Base-by-base conservation (phyloP, 2,329 filamentous ascomycete species). In the Alternaria novae-zelandiae region DNA sequence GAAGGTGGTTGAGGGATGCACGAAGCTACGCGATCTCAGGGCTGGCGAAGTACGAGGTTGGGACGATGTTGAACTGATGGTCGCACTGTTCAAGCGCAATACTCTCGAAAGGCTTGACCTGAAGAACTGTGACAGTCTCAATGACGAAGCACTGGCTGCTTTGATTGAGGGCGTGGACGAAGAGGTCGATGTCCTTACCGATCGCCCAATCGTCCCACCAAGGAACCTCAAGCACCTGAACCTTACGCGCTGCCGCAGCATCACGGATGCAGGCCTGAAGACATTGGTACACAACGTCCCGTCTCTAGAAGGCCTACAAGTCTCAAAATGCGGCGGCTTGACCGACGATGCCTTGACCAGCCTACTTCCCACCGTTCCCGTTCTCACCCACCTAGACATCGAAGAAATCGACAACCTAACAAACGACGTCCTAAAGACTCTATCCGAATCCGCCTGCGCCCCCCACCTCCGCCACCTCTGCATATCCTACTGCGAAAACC, bases 401-500 rank as follows among this genome's bases (percentile, higher is more conserved):
- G 96, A 99, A 79, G 94, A 97, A 70, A 84, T 97, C 12, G 86
- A 89, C 6, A 85, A 89, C 26, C 82, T 98, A 13, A 94, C 91
- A 17, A 96, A 98, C 75, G 82, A 83, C 5, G 83, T 93, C 1
- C 82, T 97, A 3, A 86, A 93, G 59, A 88, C 91, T 65, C 84
- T 99, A 8, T 89, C 93, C 51, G 90, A 88, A 70, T 87, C 93
- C 0, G 90, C 93, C 0, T 97, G 93, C 75, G 90, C 90, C 0
- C 80, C 86, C 1, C 84, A 82, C 21, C 84, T 99, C 7, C 86
- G 91, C 69, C 94, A 97, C 75, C 86, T 98, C 6, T 94, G 93
- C 57, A 86, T 98, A 70, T 95, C 93, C 73, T 97, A 94, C 78
- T 99, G 96, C 78, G 95, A 97, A 78, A 89, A 87, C 59, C 81